phyloP scores from a whole-genome alignment of 1,139 yeast species.

The Saccharomyces hybrid region DNA sequence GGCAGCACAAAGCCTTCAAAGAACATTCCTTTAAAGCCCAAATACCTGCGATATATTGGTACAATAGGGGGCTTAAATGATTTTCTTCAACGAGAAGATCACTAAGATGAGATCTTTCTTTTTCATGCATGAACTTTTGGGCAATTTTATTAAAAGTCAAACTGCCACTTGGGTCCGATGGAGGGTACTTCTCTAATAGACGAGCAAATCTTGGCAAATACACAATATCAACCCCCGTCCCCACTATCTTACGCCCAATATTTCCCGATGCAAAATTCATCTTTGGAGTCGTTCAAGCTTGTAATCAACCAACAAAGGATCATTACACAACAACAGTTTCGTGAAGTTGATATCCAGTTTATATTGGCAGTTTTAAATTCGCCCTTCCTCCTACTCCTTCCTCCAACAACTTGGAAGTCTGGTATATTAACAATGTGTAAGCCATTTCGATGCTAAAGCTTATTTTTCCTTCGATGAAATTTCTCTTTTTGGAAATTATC shows the following conservation, averaged over 20 bases:
- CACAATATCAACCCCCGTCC: slow-evolving; percentile 30
- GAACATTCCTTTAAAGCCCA: slow-evolving; percentile 31
- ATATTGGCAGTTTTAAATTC: not conserved
- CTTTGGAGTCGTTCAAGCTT: not conserved
- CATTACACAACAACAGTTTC: not conserved
- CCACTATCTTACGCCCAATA: slow-evolving; percentile 11
- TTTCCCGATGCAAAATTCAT: not conserved
- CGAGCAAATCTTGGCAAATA: slow-evolving; percentile 23
- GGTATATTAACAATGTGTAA: not conserved
- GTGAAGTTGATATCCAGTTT: not conserved
- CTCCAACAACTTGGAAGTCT: not conserved
- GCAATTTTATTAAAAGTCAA: slow-evolving; percentile 10
- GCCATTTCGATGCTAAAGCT: not conserved
- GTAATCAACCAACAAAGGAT: not conserved
- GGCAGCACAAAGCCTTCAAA: slow-evolving; percentile 18
- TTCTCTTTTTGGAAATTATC: not conserved
- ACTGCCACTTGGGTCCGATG: slow-evolving; percentile 3
- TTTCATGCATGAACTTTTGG: slow-evolving; percentile 27
- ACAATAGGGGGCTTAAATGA: not conserved
- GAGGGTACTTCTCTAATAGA: slow-evolving; percentile 14
- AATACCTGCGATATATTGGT: slow-evolving; percentile 24
- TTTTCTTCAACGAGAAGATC: not conserved
- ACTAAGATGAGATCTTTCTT: slow-evolving; percentile 9
- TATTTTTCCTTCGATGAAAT: not conserved
- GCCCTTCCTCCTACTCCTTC: not conserved